Percentiles rank a stretch among this genome's conserved stretches.
These are phyloP conservation scores for Xylaria sp. DNA, from an alignment of 2,329 filamentous ascomycete species.

Conservation along the genomic window DNA sequence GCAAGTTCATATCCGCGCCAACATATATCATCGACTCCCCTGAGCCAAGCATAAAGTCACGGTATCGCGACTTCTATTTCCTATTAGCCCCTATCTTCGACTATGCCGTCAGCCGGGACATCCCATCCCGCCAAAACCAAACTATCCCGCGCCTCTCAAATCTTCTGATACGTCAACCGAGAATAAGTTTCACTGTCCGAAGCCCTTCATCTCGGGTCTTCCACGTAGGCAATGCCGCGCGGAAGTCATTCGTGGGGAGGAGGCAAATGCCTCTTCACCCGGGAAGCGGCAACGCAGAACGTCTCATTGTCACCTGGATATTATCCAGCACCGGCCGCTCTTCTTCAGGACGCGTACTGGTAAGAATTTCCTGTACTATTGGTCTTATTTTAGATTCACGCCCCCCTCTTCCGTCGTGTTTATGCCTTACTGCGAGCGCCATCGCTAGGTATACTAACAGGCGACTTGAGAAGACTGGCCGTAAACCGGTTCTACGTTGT, in stretches of 20 bases:
- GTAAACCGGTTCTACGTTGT: conserved; percentile 12
- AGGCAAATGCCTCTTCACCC: conserved; percentile 11
- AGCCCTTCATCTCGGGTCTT: background rate
- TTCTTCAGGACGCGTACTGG: background rate
- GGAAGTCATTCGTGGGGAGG: background rate
- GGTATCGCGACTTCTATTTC: too few relatives aligned
- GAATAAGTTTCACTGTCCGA: conserved; percentile 1
- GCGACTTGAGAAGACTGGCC: background rate
- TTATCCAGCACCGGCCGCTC: conserved; percentile 14
- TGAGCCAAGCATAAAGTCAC: background rate
- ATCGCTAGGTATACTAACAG: too few relatives aligned
- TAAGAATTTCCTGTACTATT: background rate
- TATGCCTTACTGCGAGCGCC: too few relatives aligned
- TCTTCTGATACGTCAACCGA: background rate
- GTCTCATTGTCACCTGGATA: conserved; percentile 21
- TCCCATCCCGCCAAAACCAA: background rate
- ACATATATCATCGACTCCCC: background rate
- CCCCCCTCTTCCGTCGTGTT: too few relatives aligned
- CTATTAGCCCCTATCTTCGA: too few relatives aligned
- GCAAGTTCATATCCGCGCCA: too few relatives aligned
- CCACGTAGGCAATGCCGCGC: background rate
- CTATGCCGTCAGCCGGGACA: too few relatives aligned
- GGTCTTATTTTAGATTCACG: conserved; percentile 6
- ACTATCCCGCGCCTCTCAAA: background rate
- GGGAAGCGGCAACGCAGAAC: conserved; percentile 15